Conservation (phyloP, 2,329 filamentous ascomycete genomes). For the Fusarium humuli region DNA sequence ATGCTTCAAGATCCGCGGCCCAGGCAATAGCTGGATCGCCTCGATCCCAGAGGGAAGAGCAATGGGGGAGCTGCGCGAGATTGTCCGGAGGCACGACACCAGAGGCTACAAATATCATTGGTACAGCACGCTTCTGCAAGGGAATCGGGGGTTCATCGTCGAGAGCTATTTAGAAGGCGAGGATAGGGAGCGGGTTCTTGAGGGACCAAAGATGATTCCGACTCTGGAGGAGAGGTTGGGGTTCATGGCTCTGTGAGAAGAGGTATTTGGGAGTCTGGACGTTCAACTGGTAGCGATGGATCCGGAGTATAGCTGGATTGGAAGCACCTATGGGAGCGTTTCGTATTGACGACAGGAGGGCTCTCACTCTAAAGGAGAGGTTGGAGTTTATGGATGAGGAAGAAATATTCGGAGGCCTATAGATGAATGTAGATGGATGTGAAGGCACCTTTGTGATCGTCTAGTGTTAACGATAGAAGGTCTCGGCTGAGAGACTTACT, state of each 20-base stretch:
- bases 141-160: neutral
- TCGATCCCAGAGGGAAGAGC: rapidly evolving
- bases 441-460: too few species aligned
- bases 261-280: too few species aligned
- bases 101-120: neutral
- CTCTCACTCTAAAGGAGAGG: neutral
- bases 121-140: neutral
- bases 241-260: neutral
- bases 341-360: neutral
- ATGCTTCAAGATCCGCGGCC: neutral
- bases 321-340: neutral
- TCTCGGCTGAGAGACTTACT: neutral
- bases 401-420: neutral
- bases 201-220: neutral
- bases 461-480: too few species aligned
- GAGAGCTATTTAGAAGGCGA: neutral
- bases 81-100: neutral
- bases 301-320: neutral
- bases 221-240: neutral
- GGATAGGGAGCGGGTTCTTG: neutral
- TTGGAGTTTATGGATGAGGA: neutral
- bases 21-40: neutral
- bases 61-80: neutral
- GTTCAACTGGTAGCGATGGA: too few species aligned
- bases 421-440: too few species aligned